Conservation (phyloP, 768 basidiomycete species). For the Suillus subalutaceus region DNA sequence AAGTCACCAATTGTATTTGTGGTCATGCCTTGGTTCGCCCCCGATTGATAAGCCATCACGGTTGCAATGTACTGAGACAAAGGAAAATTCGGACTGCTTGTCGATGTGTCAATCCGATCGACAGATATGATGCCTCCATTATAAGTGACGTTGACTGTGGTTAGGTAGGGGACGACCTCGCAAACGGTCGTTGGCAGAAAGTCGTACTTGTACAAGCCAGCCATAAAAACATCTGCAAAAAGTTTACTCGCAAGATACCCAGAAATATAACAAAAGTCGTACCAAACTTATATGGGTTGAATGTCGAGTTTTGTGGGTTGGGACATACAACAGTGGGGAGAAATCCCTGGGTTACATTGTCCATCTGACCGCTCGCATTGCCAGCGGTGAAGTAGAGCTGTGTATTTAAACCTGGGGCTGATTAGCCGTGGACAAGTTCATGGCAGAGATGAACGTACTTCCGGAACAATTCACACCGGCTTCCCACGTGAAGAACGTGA, state of each 20-base stretch:
- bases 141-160: constrained; percentile 20
- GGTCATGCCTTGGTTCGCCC: neutral
- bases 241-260: constrained; percentile 10
- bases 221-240: neutral
- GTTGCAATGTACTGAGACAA: constrained; percentile 1
- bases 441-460: constrained; percentile 3
- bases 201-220: constrained; percentile 16
- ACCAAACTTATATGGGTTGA: constrained; percentile 7
- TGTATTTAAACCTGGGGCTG: neutral
- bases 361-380: neutral
- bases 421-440: neutral
- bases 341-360: constrained; percentile 5
- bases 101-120: neutral
- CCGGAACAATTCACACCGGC: constrained; percentile 1
- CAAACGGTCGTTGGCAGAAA: constrained; percentile 18
- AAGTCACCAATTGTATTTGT: constrained; percentile 11
- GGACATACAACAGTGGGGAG: constrained; percentile 13
- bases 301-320: neutral
- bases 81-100: neutral
- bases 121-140: constrained; percentile 5
- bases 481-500: neutral
- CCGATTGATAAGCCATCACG: constrained; percentile 5
- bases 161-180: constrained; percentile 15
- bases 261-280: neutral
- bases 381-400: constrained; percentile 2